Evolutionary conservation across 352 stramenopile species (phyloP).

Genomic region (Phytophthora pistaciae): DNA sequence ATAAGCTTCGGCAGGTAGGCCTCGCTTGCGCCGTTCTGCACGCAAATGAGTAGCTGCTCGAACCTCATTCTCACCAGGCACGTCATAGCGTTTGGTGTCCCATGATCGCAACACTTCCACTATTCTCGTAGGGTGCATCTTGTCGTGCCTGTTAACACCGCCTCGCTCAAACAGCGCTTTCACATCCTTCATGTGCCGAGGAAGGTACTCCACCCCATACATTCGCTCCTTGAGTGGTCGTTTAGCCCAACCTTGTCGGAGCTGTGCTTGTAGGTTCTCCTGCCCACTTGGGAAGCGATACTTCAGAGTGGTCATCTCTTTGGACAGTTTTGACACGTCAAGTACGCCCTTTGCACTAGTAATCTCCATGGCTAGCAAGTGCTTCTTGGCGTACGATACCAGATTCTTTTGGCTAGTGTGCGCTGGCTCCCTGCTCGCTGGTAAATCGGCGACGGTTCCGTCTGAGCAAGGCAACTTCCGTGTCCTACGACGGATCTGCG

Average conservation of each 20-base stretch:
- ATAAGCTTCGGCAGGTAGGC: not conserved
- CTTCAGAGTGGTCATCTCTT: slow-evolving; percentile 4
- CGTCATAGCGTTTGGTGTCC: slow-evolving; percentile 4
- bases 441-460: not conserved
- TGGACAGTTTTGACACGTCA: not conserved
- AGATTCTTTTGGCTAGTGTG: not conserved
- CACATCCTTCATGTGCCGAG: not conserved
- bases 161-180: slow-evolving; percentile 6
- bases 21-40: not conserved
- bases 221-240: not conserved
- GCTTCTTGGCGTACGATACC: not conserved
- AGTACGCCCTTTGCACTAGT: not conserved
- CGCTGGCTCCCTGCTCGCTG: not conserved
- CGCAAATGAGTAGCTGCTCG: not conserved
- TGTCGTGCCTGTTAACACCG: not conserved
- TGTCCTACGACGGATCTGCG: slow-evolving; percentile 11
- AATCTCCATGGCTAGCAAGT: not conserved
- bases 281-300: slow-evolving; percentile 1
- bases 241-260: slow-evolving; percentile 10
- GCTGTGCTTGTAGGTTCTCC: not conserved
- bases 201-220: slow-evolving; percentile 8
- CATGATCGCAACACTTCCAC: not conserved
- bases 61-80: slow-evolving; percentile 8
- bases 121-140: slow-evolving; percentile 8
- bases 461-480: slow-evolving; percentile 3